Evolutionary conservation across 257 asterid species (phyloP).

Genomic region (Primulina eburnea): DNA sequence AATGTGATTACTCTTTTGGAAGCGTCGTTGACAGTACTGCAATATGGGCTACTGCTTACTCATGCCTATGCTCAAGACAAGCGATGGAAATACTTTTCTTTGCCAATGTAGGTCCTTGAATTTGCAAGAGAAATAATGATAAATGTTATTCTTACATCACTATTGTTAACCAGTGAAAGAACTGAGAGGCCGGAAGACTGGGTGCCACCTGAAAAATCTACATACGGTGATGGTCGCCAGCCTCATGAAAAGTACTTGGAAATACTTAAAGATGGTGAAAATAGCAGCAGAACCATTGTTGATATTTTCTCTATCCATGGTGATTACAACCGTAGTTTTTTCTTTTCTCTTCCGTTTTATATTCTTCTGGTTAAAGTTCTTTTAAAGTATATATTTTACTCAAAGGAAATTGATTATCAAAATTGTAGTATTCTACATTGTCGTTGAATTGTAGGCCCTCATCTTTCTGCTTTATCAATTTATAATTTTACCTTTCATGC

Average conservation of each 20-base stretch:
- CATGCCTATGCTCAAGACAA: conserved; percentile 97
- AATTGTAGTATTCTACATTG: too few relatives aligned
- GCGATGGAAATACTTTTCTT: conserved; percentile 89
- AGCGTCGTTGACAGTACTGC: conserved; percentile 81
- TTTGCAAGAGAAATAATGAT: conserved; percentile 1
- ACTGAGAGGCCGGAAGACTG: conserved; percentile 87
- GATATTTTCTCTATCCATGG: conserved; percentile 67
- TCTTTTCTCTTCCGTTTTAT: not conserved
- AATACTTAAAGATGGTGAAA: conserved; percentile 37
- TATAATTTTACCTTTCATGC: not conserved
- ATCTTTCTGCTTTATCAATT: too few relatives aligned
- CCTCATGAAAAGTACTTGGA: conserved; percentile 34
- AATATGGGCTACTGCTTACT: conserved; percentile 68
- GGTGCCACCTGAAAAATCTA: conserved; percentile 70
- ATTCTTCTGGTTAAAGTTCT: not conserved
- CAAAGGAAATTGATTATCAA: not conserved
- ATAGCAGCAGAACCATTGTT: conserved; percentile 32
- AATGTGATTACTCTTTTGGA: conserved; percentile 81
- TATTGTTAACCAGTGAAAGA: conserved; percentile 50
- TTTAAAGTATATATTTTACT: too few relatives aligned
- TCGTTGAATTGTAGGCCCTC: too few relatives aligned
- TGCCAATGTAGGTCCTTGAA: conserved; percentile 65
- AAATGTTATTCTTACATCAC: not conserved
- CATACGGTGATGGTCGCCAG: conserved; percentile 25
- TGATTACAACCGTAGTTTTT: conserved; percentile 3